Conservation (phyloP, 495 filamentous ascomycete species). For the Alectoria sarmentosa region DNA sequence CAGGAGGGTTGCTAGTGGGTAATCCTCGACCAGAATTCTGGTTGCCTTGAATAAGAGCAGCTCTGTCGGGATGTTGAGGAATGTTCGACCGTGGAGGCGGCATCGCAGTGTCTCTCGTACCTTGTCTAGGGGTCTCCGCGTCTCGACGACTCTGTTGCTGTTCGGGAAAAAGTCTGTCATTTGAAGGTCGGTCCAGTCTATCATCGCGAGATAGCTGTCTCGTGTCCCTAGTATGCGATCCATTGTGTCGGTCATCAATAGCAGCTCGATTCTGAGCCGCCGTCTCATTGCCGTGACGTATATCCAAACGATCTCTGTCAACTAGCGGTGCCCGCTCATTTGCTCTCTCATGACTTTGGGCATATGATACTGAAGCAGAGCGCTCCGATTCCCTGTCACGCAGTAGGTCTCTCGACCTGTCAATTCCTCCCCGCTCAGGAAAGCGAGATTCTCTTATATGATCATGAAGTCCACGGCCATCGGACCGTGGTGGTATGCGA, state of each 20-base stretch:
- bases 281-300: conserved; percentile 3
- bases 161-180: conserved; percentile 15
- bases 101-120: conserved; percentile 22
- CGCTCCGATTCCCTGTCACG: conserved; percentile 18
- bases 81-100: conserved; percentile 22
- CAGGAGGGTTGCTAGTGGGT: conserved; percentile 11
- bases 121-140: conserved; percentile 5
- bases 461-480: conserved; percentile 15
- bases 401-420: conserved; percentile 12
- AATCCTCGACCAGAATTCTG: conserved; percentile 18
- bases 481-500: conserved; percentile 14
- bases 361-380: conserved; percentile 7
- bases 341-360: conserved; percentile 17
- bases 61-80: conserved; percentile 25
- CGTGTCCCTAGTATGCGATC: conserved; percentile 16
- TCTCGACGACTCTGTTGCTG: conserved; percentile 14
- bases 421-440: conserved; percentile 11
- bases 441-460: conserved; percentile 23
- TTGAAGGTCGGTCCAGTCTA: conserved; percentile 13
- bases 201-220: conserved; percentile 21
- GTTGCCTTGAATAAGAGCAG: conserved; percentile 26
- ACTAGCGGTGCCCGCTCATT: conserved; percentile 12
- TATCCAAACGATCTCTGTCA: conserved; percentile 18
- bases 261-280: conserved; percentile 1
- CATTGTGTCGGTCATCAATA: conserved; percentile 22